Base-by-base conservation (phyloP, 2,329 filamentous ascomycete species). In the Aspergillaceae sp. region DNA sequence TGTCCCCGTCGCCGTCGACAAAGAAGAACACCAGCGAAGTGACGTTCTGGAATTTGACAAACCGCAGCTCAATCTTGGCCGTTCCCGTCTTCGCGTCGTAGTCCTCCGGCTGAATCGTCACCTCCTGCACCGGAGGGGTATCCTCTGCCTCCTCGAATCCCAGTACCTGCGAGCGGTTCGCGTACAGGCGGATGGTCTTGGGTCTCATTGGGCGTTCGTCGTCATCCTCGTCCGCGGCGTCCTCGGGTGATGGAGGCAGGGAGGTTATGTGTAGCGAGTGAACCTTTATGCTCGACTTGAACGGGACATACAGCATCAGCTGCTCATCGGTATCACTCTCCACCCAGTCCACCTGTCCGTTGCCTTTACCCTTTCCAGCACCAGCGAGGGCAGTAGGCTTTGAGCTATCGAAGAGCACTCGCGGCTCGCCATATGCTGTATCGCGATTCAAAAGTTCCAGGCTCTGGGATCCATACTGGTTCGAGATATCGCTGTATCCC, bases 281-380 rank as follows among this genome's bases (percentile, higher is more conserved):
- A 43, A 97, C 77, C 74, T 97, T 98, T 54, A 95, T 66, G 41
- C 82, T 87, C 30, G 84, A 81, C 66, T 90, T 84, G 71, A 98
- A 95, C 1, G 92, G 91, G 47, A 94, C 76, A 68, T 84, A 97
- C 41, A 98, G 77, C 78, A 97, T 86, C 51, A 98, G 74, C 74
- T 98, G 92, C 71, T 97, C 90, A 63, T 98, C 92, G 33, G 91
- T 94, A 62, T 96, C 91, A 66, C 88, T 96, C 74, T 96, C 87
- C 26, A 97, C 83, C 84, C 87, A 97, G 68, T 98, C 91, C 62
- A 79, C 80, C 32, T 72, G 69, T 7, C 69, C 66, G 46, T 71
- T 76, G 58, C 81, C 69, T 53, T 76, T 76, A 45, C 62, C 68
- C 52, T 67, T 68, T 42, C 68, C 65, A 57, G 28, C 54, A 61